A percentile compares a stretch with the other conserved stretches of the same genome.
phyloP scores from a whole-genome alignment of 2,329 filamentous ascomycete genomes.

The Phoma sp. region DNA sequence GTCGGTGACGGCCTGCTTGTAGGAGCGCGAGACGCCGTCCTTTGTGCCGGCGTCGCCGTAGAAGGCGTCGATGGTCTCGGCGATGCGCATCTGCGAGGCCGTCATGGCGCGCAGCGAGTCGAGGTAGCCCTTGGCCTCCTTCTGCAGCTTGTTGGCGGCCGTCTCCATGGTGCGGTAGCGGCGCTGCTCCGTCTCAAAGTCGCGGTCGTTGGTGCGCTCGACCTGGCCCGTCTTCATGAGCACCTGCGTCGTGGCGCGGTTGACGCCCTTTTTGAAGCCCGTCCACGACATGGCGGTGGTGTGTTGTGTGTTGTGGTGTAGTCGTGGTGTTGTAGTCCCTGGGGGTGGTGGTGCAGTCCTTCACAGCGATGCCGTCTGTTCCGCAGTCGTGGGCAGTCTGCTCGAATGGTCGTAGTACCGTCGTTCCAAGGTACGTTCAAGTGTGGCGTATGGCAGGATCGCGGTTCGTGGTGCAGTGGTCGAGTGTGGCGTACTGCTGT shows the following conservation, averaged over 20 bases:
- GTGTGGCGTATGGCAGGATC: not conserved
- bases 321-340: no score
- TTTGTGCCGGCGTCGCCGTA: conserved; percentile 95
- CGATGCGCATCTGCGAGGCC: conserved; percentile 98
- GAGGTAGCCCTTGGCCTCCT: conserved; percentile 97
- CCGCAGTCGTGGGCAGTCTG: no score
- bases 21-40: conserved; percentile 94
- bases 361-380: no score
- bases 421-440: no score
- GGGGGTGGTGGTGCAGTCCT: no score
- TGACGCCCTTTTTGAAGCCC: conserved; percentile 97
- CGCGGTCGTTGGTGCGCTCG: conserved; percentile 97
- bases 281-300: conserved; percentile 59
- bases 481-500: not conserved
- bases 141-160: conserved; percentile 88
- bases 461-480: no score
- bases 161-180: conserved; percentile 98
- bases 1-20: conserved; percentile 98
- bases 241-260: conserved; percentile 97
- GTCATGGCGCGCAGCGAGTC: conserved; percentile 99
- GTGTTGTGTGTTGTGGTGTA: no score
- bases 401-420: no score
- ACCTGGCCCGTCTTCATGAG: conserved; percentile 99
- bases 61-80: conserved; percentile 98
- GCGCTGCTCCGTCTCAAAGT: conserved; percentile 97